phyloP scores from a whole-genome alignment of 2,329 filamentous ascomycete species.

The Colletotrichum tofieldiae region DNA sequence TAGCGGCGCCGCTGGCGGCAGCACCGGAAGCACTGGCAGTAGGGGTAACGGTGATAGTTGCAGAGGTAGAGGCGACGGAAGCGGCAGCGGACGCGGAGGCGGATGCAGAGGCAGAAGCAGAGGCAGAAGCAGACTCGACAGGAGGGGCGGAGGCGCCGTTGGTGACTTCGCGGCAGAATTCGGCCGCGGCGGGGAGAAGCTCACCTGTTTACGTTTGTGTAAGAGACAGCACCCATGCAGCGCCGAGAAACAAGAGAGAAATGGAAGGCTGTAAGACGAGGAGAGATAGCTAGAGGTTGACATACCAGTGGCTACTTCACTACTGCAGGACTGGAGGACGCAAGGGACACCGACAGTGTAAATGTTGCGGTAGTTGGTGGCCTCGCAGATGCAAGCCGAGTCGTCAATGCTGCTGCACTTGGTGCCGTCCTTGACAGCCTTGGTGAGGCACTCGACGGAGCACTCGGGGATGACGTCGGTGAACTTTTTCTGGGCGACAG shows the following conservation, averaged over 20 bases:
- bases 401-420: conserved; percentile 44
- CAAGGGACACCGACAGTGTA: conserved; percentile 57
- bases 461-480: conserved; percentile 46
- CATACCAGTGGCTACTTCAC: conserved; percentile 49
- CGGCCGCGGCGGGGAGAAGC: conserved; percentile 45
- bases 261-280: no score
- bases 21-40: conserved; percentile 1
- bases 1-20: background rate
- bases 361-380: conserved; percentile 54
- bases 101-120: conserved; percentile 21
- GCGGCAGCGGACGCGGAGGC: background rate
- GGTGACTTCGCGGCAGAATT: conserved; percentile 44
- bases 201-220: conserved; percentile 40
- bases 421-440: conserved; percentile 44
- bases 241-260: no score
- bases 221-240: background rate
- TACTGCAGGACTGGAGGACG: conserved; percentile 60
- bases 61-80: conserved; percentile 11
- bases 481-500: conserved; percentile 41
- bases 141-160: conserved; percentile 30
- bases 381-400: conserved; percentile 45
- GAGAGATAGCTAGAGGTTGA: background rate
- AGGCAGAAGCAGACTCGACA: conserved; percentile 25
- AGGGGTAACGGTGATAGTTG: background rate
- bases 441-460: conserved; percentile 44